A percentile compares a stretch with the other conserved stretches of the same genome.
These are phyloP conservation scores for Podospora appendiculata DNA, from an alignment of 495 filamentous ascomycete genomes.

Conservation along the genomic window DNA sequence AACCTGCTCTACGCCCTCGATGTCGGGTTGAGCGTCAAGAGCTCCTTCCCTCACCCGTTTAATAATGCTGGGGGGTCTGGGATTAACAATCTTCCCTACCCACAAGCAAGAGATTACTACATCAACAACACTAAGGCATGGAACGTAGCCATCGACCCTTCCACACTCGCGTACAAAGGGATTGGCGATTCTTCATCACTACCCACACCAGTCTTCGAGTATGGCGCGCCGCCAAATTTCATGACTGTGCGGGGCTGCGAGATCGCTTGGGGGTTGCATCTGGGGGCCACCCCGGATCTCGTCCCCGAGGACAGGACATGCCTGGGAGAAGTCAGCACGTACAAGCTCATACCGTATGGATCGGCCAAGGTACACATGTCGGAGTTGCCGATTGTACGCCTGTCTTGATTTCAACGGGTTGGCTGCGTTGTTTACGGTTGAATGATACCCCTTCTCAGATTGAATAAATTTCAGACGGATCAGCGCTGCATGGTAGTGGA, in stretches of 20 bases:
- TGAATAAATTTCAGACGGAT: too few species aligned
- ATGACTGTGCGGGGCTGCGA: slow-evolving; percentile 45
- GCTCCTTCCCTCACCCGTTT: slow-evolving; percentile 10
- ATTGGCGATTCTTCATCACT: slow-evolving; percentile 15
- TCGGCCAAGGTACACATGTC: slow-evolving; percentile 53
- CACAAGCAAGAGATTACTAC: slow-evolving; percentile 29
- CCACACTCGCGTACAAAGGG: slow-evolving; percentile 9
- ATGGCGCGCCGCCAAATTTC: slow-evolving; percentile 38
- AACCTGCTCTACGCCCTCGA: slow-evolving; percentile 48
- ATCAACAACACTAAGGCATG: slow-evolving; percentile 32
- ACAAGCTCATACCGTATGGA: slow-evolving; percentile 47
- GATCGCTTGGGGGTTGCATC: slow-evolving; percentile 44
- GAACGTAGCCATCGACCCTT: slow-evolving; percentile 44
- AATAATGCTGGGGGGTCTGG: slow-evolving; percentile 3
- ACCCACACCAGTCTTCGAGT: slow-evolving; percentile 40
- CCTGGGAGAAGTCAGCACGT: slow-evolving; percentile 21
- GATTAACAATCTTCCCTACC: slow-evolving; percentile 8
- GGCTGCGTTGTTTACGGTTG: too few species aligned
- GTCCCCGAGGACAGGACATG: slow-evolving; percentile 21
- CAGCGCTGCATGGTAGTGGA: too few species aligned
- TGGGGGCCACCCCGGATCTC: slow-evolving; percentile 38
- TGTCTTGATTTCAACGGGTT: background rate
- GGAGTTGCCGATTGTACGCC: slow-evolving; percentile 39
- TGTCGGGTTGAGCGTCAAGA: slow-evolving; percentile 18
- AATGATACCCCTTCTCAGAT: too few species aligned